Evolutionary conservation across 2,329 filamentous ascomycete species (phyloP).

Genomic region (Penicillium verrucosum): DNA sequence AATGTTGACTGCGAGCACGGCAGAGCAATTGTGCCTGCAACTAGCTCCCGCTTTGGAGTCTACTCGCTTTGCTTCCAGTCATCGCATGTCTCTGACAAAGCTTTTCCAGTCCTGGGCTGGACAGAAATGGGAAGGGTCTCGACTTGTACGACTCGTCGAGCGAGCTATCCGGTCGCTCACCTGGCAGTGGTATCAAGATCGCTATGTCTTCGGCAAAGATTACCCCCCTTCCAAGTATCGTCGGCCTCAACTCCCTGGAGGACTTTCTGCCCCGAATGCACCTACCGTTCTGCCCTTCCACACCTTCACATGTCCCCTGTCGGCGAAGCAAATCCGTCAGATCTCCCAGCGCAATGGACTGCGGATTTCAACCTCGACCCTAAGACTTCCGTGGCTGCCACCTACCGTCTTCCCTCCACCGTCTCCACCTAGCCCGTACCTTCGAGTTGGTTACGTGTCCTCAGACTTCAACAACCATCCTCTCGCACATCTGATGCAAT

Average conservation of each 20-base stretch:
- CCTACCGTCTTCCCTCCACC: constrained; percentile 79
- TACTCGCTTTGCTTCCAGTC: constrained; percentile 25
- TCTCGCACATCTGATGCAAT: constrained; percentile 96
- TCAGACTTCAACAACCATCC: constrained; percentile 99
- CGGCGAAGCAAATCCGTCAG: constrained; percentile 82
- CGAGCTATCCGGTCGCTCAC: constrained; percentile 72
- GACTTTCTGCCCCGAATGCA: constrained; percentile 75
- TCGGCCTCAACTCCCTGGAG: constrained; percentile 69
- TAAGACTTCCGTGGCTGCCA: constrained; percentile 84
- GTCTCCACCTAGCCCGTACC: constrained; percentile 70
- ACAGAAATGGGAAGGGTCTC: constrained; percentile 81
- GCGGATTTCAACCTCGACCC: constrained; percentile 85
- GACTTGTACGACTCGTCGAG: constrained; percentile 78
- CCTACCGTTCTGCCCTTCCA: constrained; percentile 96
- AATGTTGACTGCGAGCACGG: constrained; percentile 56
- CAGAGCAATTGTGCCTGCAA: constrained; percentile 53
- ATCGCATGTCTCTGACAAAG: constrained; percentile 31
- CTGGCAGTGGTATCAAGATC: constrained; percentile 86
- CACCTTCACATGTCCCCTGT: constrained; percentile 92
- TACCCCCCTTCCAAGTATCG: constrained; percentile 60
- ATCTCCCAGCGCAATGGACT: constrained; percentile 95
- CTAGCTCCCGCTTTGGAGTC: constrained; percentile 38
- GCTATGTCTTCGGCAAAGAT: constrained; percentile 61
- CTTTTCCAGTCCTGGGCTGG: constrained; percentile 62
- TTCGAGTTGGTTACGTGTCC: constrained; percentile 95